Percentiles rank a stretch among this genome's conserved stretches.
Evolutionary conservation across 2,329 filamentous ascomycete species (phyloP).

Genomic region (Phaeosphaeria sp.): DNA sequence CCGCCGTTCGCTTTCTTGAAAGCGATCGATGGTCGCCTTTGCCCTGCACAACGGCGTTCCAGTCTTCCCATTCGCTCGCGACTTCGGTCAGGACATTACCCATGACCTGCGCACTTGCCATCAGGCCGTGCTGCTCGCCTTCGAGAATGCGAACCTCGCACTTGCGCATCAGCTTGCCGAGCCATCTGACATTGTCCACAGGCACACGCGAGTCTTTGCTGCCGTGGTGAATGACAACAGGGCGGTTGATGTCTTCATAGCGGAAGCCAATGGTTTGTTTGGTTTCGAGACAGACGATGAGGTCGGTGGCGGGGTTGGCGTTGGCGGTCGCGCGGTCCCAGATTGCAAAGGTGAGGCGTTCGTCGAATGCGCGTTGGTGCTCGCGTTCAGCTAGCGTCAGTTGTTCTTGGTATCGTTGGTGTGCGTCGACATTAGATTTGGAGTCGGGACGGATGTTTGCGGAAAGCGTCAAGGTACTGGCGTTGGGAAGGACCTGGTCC

Average conservation of each 20-base stretch:
- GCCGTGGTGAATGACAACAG: slow-evolving; percentile 93
- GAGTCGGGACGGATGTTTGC: slow-evolving; percentile 34
- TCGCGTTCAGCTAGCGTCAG: slow-evolving; percentile 73
- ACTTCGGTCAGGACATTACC: slow-evolving; percentile 94
- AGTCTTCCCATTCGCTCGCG: slow-evolving; percentile 77
- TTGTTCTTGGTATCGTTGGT: slow-evolving; percentile 53
- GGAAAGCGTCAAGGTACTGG: slow-evolving; percentile 41
- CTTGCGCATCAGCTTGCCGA: slow-evolving; percentile 89
- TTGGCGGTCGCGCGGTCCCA: slow-evolving; percentile 92
- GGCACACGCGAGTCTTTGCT: slow-evolving; percentile 89
- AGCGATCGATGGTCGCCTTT: slow-evolving; percentile 17
- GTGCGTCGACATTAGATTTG: slow-evolving; percentile 40
- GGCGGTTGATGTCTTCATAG: slow-evolving; percentile 92
- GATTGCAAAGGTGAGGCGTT: slow-evolving; percentile 86
- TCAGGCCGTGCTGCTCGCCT: slow-evolving; percentile 91
- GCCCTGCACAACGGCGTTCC: slow-evolving; percentile 39
- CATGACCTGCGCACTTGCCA: slow-evolving; percentile 95
- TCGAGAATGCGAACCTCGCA: slow-evolving; percentile 92
- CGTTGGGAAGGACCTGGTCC: slow-evolving; percentile 55
- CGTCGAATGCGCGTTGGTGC: slow-evolving; percentile 79
- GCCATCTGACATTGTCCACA: slow-evolving; percentile 93
- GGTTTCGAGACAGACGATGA: slow-evolving; percentile 90
- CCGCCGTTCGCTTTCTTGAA: slow-evolving; percentile 22
- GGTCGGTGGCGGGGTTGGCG: slow-evolving; percentile 91
- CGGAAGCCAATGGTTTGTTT: slow-evolving; percentile 92